phyloP scores from a whole-genome alignment of 2,329 filamentous ascomycete genomes.

The Fusarium sp. region DNA sequence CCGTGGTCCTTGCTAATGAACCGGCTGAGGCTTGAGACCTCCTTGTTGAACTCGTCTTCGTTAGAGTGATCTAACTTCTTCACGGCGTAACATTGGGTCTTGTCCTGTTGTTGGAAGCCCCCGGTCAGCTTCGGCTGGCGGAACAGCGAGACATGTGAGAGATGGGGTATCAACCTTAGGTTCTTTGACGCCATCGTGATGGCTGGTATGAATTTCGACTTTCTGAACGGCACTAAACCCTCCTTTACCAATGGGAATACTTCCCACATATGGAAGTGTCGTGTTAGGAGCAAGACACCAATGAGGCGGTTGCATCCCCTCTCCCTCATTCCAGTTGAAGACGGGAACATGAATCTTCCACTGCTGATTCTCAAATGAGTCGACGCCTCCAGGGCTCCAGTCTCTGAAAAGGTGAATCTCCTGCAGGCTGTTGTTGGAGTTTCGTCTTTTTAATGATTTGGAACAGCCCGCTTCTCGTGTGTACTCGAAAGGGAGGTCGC shows the following conservation, averaged over 20 bases:
- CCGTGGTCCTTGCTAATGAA: constrained; percentile 5
- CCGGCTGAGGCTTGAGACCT: constrained; percentile 5
- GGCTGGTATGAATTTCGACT: constrained; percentile 15
- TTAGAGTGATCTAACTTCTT: constrained; percentile 1
- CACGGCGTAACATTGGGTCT: constrained; percentile 8
- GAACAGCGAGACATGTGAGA: not conserved
- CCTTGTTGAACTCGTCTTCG: not conserved
- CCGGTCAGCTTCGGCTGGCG: not conserved
- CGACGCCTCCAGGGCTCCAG: not conserved
- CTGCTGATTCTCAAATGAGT: constrained; percentile 10
- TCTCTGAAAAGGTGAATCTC: not conserved
- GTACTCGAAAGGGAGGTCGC: constrained; percentile 11
- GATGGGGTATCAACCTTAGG: not conserved
- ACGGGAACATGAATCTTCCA: constrained; percentile 11
- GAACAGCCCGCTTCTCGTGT: not conserved
- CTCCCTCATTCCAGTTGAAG: not conserved
- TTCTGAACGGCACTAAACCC: constrained; percentile 14
- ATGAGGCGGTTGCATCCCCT: not conserved
- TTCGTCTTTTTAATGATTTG: not conserved
- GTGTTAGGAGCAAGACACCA: not conserved
- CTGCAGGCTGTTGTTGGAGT: not conserved
- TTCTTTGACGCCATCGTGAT: constrained; percentile 1
- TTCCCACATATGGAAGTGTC: not conserved
- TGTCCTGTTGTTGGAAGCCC: not conserved
- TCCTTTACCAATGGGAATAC: not conserved